Evolutionary conservation across 208 protist species (phyloP).

Genomic region (Strigomonas galati): DNA sequence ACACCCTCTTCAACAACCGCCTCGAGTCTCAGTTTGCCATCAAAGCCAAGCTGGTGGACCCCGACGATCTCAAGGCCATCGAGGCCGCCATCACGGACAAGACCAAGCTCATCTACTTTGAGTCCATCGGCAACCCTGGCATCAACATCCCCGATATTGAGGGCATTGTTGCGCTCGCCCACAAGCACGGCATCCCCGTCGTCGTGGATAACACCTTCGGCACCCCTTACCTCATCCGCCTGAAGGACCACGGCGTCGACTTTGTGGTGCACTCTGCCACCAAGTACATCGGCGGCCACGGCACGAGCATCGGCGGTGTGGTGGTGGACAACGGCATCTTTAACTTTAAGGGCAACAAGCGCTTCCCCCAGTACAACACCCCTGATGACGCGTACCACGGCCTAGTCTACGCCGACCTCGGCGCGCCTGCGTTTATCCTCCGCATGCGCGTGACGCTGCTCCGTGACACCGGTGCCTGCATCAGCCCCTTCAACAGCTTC

Average conservation of each 20-base stretch:
- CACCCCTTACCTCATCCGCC: constrained; percentile 75
- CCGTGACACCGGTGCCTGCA: constrained; percentile 34
- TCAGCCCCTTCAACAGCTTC: constrained; percentile 78
- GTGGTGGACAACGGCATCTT: constrained; percentile 68
- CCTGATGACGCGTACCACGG: constrained; percentile 48
- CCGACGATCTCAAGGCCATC: background rate
- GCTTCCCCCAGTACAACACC: constrained; percentile 26
- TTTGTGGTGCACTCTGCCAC: constrained; percentile 84
- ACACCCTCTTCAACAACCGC: constrained; percentile 7
- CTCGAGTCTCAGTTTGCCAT: background rate
- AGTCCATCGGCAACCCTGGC: constrained; percentile 7
- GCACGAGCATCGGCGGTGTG: constrained; percentile 56
- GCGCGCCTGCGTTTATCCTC: background rate
- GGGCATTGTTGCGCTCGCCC: background rate
- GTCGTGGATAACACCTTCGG: constrained; percentile 7
- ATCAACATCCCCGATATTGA: constrained; percentile 9
- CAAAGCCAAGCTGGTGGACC: background rate
- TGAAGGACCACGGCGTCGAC: constrained; percentile 78
- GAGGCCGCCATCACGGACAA: constrained; percentile 2
- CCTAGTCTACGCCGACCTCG: background rate
- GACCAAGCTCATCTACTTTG: constrained; percentile 1
- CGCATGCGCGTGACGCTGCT: background rate
- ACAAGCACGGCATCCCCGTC: constrained; percentile 6
- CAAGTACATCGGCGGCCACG: constrained; percentile 66
- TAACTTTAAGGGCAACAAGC: constrained; percentile 16